Evolutionary conservation across 208 protist genomes (phyloP).

Genomic region (Crithidia acanthocephali): DNA sequence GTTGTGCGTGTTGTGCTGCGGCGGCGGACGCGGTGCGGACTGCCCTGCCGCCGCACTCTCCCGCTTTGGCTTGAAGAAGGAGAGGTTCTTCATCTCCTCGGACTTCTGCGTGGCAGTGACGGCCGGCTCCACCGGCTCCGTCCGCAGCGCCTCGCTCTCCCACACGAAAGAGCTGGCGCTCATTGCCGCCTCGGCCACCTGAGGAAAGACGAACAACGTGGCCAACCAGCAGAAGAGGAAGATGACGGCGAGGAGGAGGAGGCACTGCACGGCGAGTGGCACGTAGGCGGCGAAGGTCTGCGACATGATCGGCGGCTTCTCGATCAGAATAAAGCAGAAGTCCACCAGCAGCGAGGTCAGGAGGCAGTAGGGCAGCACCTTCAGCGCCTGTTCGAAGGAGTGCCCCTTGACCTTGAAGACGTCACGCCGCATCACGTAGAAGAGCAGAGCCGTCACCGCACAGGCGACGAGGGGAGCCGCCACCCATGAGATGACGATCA

Average conservation of each 20-base stretch:
- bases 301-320: slow-evolving; percentile 73
- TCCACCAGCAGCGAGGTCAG: slow-evolving; percentile 68
- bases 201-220: slow-evolving; percentile 48
- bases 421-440: slow-evolving; percentile 61
- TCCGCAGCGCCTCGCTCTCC: slow-evolving; percentile 64
- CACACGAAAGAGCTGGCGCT: slow-evolving; percentile 56
- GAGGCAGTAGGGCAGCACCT: slow-evolving; percentile 76
- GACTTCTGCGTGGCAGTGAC: not conserved
- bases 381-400: slow-evolving; percentile 64
- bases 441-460: slow-evolving; percentile 63
- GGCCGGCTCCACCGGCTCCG: slow-evolving; percentile 38
- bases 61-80: slow-evolving; percentile 31
- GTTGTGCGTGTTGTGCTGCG: not conserved
- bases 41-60: not conserved
- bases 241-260: slow-evolving; percentile 50
- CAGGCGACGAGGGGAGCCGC: slow-evolving; percentile 62
- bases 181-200: slow-evolving; percentile 47
- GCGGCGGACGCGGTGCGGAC: slow-evolving; percentile 1
- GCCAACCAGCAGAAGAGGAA: slow-evolving; percentile 43
- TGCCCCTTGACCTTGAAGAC: slow-evolving; percentile 65
- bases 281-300: slow-evolving; percentile 55
- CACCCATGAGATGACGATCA: slow-evolving; percentile 80
- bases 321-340: slow-evolving; percentile 77
- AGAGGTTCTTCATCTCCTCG: slow-evolving; percentile 28
- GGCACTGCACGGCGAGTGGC: slow-evolving; percentile 51